Evolutionary conservation across 2,329 filamentous ascomycete species (phyloP).

Genomic region (Ophiostoma piceae): DNA sequence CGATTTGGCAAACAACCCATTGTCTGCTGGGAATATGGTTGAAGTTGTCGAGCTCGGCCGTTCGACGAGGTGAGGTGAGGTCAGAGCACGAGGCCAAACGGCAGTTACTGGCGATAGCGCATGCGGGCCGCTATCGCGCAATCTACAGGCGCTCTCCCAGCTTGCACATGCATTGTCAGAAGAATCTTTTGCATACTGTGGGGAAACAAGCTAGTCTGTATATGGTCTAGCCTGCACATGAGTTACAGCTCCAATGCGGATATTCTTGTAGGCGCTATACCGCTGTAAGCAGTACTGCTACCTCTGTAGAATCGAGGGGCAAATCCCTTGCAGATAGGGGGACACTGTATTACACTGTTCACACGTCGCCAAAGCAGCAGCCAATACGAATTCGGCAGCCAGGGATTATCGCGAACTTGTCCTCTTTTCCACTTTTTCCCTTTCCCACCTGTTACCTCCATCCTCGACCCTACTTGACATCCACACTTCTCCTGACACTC

Average conservation of each 20-base stretch:
- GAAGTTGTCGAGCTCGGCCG: neutral
- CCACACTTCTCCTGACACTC: neutral
- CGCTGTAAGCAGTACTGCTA: neutral
- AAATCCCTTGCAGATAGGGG: slow-evolving; percentile 4
- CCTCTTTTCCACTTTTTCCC: slow-evolving; percentile 25
- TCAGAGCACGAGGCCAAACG: neutral
- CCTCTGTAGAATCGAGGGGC: neutral
- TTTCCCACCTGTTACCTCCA: slow-evolving; percentile 14
- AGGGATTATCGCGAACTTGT: slow-evolving; percentile 27
- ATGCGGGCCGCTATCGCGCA: neutral
- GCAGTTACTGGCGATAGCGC: neutral
- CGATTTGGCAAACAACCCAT: slow-evolving; percentile 16
- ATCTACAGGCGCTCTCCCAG: neutral
- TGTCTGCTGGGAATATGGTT: neutral
- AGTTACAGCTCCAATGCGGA: neutral
- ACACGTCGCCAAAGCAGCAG: neutral
- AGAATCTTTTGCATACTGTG: slow-evolving; percentile 14
- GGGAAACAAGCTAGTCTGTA: neutral
- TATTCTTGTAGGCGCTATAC: neutral
- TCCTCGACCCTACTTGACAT: neutral
- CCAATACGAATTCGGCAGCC: slow-evolving; percentile 10
- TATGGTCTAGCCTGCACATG: neutral
- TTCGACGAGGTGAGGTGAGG: neutral
- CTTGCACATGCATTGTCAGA: slow-evolving; percentile 10
- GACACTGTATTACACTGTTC: neutral